Evolutionary conservation across 169 alveolate genomes (phyloP).

Genomic region (Eimeria maxima): DNA sequence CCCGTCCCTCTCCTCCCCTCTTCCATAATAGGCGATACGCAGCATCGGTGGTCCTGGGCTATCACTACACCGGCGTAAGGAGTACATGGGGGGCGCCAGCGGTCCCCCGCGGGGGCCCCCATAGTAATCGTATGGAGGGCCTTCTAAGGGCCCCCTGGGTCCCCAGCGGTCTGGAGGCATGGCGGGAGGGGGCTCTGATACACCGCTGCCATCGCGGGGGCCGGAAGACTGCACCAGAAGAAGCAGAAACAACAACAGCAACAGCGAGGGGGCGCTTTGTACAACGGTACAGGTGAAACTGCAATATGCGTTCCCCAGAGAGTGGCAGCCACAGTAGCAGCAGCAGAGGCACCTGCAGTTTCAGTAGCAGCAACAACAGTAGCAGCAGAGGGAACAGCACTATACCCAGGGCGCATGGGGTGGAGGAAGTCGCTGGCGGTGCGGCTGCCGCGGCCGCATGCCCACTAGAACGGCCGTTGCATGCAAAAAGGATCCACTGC

Average conservation of each 20-base stretch:
- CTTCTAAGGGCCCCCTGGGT: not conserved
- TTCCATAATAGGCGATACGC: not conserved
- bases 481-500: too few species aligned
- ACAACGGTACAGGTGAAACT: not conserved
- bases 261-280: not conserved
- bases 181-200: not conserved
- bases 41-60: not conserved
- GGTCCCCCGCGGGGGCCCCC: constrained; percentile 5
- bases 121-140: not conserved
- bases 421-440: constrained; percentile 22
- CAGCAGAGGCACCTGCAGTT: not conserved
- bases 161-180: not conserved
- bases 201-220: constrained; percentile 4
- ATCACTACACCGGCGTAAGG: not conserved
- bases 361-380: not conserved
- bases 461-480: not conserved
- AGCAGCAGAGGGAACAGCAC: not conserved
- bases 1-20: not conserved
- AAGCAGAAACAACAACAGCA: not conserved
- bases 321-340: not conserved
- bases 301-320: not conserved
- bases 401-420: constrained; percentile 14
- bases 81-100: not conserved
- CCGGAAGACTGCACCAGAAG: not conserved
- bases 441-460: constrained; percentile 38